Evolutionary conservation across 495 filamentous ascomycete species (phyloP).

Genomic region (Cercophora sp.): DNA sequence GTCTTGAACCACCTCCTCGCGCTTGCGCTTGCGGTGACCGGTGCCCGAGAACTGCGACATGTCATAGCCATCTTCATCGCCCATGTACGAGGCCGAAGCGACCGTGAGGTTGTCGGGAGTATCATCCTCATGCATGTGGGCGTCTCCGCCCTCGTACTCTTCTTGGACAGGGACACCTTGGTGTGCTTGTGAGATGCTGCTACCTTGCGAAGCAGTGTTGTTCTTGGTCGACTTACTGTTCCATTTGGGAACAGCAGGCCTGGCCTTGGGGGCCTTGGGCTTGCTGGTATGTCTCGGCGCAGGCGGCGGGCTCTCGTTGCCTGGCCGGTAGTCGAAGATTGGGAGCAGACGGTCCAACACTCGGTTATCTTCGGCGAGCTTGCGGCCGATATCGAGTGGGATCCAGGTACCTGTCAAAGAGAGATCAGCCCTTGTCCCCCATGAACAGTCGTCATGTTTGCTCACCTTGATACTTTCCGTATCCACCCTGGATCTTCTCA

Average conservation of each 20-base stretch:
- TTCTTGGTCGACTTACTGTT: conserved; percentile 35
- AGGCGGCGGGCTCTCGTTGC: conserved; percentile 82
- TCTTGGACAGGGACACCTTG: conserved; percentile 31
- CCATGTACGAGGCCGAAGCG: conserved; percentile 75
- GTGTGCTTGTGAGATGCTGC: conserved; percentile 17
- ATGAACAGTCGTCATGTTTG: too few species aligned
- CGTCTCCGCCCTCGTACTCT: conserved; percentile 46
- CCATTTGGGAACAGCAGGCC: conserved; percentile 54
- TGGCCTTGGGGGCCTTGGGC: conserved; percentile 60
- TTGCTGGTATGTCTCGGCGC: conserved; percentile 88
- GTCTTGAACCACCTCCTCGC: conserved; percentile 62
- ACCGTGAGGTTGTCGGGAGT: conserved; percentile 76
- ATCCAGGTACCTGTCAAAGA: conserved; percentile 80
- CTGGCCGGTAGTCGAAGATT: conserved; percentile 86
- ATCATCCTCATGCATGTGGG: conserved; percentile 72
- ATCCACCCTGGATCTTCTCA: conserved; percentile 97
- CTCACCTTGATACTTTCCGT: conserved; percentile 95
- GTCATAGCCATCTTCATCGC: conserved; percentile 71
- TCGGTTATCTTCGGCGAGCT: conserved; percentile 79
- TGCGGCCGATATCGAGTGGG: conserved; percentile 73
- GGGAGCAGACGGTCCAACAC: conserved; percentile 74
- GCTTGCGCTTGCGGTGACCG: conserved; percentile 74
- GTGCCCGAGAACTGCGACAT: conserved; percentile 62
- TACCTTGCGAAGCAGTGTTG: conserved; percentile 10
- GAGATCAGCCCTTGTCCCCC: conserved; percentile 18